Evolutionary conservation across 2,329 filamentous ascomycete genomes (phyloP).

Genomic region (Pseudogymnoascus sp.): DNA sequence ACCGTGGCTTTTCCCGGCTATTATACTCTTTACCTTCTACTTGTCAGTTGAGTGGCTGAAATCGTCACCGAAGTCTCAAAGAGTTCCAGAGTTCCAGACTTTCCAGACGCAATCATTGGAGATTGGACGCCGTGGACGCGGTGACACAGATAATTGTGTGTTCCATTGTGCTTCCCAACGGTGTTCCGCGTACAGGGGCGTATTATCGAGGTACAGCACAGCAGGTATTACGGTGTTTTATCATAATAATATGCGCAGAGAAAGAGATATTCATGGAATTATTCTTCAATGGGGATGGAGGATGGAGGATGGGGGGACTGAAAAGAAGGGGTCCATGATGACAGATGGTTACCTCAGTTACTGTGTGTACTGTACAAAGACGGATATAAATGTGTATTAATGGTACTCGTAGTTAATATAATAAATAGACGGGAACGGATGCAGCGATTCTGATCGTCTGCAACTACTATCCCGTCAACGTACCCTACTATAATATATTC

Average conservation of each 20-base stretch:
- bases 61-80: background rate
- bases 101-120: background rate
- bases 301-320: background rate
- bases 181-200: background rate
- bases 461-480: too few relatives aligned
- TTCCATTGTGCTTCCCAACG: background rate
- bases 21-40: background rate
- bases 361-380: background rate
- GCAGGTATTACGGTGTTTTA: too few relatives aligned
- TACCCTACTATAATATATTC: background rate
- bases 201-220: background rate
- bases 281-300: background rate
- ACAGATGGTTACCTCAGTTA: background rate
- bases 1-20: constrained; percentile 4
- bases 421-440: too few relatives aligned
- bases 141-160: background rate
- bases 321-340: background rate
- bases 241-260: too few relatives aligned
- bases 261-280: background rate
- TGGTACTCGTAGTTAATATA: too few relatives aligned
- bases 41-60: background rate
- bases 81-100: background rate
- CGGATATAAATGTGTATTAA: too few relatives aligned
- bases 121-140: background rate
- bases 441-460: too few relatives aligned